A percentile compares a stretch with the other conserved stretches of the same genome.
Evolutionary conservation across 2,329 filamentous ascomycete genomes (phyloP).

Genomic region (Trichophaea hybrida): DNA sequence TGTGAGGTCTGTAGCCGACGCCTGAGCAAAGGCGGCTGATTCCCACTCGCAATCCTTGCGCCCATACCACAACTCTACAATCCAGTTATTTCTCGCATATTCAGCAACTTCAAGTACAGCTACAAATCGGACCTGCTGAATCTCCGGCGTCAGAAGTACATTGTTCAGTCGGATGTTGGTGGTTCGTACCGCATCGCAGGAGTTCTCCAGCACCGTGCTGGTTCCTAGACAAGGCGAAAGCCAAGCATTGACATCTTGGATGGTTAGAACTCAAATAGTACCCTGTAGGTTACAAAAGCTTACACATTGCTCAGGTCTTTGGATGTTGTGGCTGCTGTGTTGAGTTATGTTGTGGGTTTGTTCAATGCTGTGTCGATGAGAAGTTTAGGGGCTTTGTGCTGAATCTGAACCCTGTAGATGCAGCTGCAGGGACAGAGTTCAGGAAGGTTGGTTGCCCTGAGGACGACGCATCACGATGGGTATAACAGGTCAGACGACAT

Average conservation of each 20-base stretch:
- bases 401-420: neutral
- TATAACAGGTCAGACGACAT: no score
- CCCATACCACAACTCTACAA: slow-evolving; percentile 20
- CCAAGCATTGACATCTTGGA: slow-evolving; percentile 14
- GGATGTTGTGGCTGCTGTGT: neutral
- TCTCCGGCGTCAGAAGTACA: neutral
- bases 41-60: slow-evolving; percentile 9
- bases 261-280: neutral
- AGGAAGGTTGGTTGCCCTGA: no score
- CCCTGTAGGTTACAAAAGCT: neutral
- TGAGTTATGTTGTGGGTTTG: neutral
- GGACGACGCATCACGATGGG: no score
- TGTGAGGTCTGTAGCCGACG: neutral
- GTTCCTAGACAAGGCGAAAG: slow-evolving; percentile 16
- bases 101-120: slow-evolving; percentile 12
- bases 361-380: neutral
- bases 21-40: slow-evolving; percentile 10
- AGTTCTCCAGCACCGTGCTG: slow-evolving; percentile 10
- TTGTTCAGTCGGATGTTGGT: neutral
- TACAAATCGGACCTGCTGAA: slow-evolving; percentile 13
- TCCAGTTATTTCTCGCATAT: slow-evolving; percentile 7
- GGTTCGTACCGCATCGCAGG: slow-evolving; percentile 5
- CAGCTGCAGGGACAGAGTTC: neutral
- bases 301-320: slow-evolving; percentile 3
- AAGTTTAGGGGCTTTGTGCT: neutral